Evolutionary conservation across 768 basidiomycete species (phyloP), one percentile per base, ranked within the genome.

Genomic region (Serendipita vermifera): DNA sequence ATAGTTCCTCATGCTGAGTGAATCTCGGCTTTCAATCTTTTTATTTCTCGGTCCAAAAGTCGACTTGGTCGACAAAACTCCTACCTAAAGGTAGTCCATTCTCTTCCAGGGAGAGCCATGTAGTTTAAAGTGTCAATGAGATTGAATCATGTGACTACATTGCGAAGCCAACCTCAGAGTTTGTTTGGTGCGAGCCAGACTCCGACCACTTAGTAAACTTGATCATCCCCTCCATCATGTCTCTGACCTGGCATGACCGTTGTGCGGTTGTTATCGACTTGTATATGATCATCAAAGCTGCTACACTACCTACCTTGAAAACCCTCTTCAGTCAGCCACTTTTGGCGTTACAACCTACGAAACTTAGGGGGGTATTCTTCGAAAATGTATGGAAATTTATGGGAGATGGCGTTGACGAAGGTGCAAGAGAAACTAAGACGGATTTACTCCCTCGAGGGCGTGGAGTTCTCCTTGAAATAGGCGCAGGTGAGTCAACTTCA

Each of bases 381-480:
- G 66, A 72, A 3, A 64, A 77, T 35, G 70, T 84, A 1, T 86
- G 83, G 83, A 59, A 61, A 0, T 57, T 62, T 2, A 78, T 80
- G 60, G 79, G 75, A 3, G 54, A 71, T 15, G 72, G 69, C 0
- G 67, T 73, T 0, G 81, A 87, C 60, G 69, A 69, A 40, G 68
- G 66, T 51, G 68, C 65, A 0, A 68, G 67, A 5, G 60, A 65
- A 0, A 61, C 70, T 1, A 84, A 84, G 64, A 57, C 66, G 1
- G 55, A 53, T 0, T 72, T 86, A 46, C 75, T 85, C 48, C 69
- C 72, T 2, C 66, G 81, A 56, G 81, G 83, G 1, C 59, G 67
- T 5, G 84, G 84, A 1, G 69, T 77, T 2, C 80, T 86, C 0
- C 72, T 86, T 22, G 85, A 87, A 57, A 57, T 85, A 15, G 83